Evolutionary conservation across 768 basidiomycete genomes (phyloP), one percentile per base, ranked within the genome.

Genomic region (Boletellus emodensis): DNA sequence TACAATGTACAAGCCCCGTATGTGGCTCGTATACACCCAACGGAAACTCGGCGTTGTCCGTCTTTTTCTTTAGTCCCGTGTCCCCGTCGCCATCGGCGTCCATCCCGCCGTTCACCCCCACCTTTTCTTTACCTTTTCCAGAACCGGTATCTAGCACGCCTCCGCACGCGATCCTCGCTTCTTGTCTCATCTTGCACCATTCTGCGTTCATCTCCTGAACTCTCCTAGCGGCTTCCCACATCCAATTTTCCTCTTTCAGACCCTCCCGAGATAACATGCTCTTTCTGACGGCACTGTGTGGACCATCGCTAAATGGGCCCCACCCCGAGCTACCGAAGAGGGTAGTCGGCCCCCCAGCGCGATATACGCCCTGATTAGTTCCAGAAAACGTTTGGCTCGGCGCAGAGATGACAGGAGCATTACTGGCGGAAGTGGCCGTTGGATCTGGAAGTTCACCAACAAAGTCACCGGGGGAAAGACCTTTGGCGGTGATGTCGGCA

Each of bases 271-370:
- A 77, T 48, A 94, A 66, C 61, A 87, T 66, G 22, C 85, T 84
- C 69, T 94, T 91, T 59, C 89, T 78, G 51, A 93, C 89, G 1
- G 86, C 85, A 55, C 87, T 89, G 52, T 91, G 72, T 0, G 90
- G 91, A 1, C 90, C 90, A 59, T 92, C 90, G 49, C 88, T 90
- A 67, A 84, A 95, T 1, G 94, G 92, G 2, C 92, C 90, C 75
- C 84, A 80, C 0, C 94, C 94, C 14, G 76, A 76, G 1, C 80
- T 80, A 15, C 90, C 94, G 58, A 96, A 98, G 39, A 94, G 80
- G 0, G 95, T 97, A 1, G 94, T 95, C 1, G 93, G 89, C 0
- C 94, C 94, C 1, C 94, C 93, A 0, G 92, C 84, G 40, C 90
- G 85, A 71, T 95, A 96, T 40, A 94, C 80, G 0, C 88, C 85